Evolutionary conservation across 2,329 filamentous ascomycete genomes (phyloP), one percentile per base, ranked within the genome.

Genomic region (Byssoonygena ceratinophila): DNA sequence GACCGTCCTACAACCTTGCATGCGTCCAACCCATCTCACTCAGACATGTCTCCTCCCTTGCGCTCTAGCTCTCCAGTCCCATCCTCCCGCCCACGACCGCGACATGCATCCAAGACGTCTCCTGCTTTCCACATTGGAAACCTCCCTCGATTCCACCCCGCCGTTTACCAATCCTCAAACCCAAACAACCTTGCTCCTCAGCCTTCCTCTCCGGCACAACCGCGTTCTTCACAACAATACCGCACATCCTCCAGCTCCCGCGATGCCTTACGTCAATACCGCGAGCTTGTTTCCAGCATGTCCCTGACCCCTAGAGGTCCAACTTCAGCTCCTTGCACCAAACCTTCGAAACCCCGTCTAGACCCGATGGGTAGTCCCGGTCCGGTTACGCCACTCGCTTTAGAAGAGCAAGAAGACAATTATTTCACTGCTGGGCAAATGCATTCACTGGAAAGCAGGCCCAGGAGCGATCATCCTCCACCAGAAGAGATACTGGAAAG

Each of bases 141-240:
- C 44, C 61, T 74, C 16, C 71, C 71, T n/a, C 66, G 71, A 25
- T 74, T 71, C 57, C 71, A 74, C 58, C 71, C 72, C 1, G 66
- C 70, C 8, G 68, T 71, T 52, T 74, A 72, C 54, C 69, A 68
- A 49, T 61, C 67, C 4, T 55, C 59, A 7, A 57, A 25, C 31
- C 39, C 34, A 29, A 39, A 43, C 25, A 40, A 20, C 45, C 20
- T 29, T 23, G 57, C 58, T 20, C 54, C 53, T 12, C 68, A 66
- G 54, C 66, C 63, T n/a, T 58, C 60, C 3, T 66, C 59, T 20
- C 68, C 61, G 41, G 66, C 57, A n/a, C 66, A 65, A 57, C 58
- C 59, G 41, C 64, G 61, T 39, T 65, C 52, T 55, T 50, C 53
- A 55, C 51, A 58, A 53, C 29, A 51, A 31, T 47, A 54, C 52